phyloP scores from a whole-genome alignment of 2,329 filamentous ascomycete species.

The Sporothrix brunneoviolacea region DNA sequence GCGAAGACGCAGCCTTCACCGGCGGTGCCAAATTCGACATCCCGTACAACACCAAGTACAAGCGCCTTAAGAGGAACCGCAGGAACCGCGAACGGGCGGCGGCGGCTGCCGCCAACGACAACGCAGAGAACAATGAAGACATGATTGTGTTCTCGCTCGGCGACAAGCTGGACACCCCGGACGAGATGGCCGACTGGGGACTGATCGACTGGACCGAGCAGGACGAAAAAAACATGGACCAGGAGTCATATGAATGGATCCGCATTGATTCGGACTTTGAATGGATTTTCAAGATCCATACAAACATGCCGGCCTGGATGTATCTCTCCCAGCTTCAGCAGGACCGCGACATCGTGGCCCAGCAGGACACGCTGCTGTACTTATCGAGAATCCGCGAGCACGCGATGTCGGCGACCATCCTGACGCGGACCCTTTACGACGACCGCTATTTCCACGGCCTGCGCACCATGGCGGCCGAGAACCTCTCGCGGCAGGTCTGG shows the following conservation, averaged over 20 bases:
- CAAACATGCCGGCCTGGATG: slow-evolving; percentile 90
- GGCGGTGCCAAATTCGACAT: slow-evolving; percentile 75
- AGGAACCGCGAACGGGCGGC: slow-evolving; percentile 71
- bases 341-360: slow-evolving; percentile 92
- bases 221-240: slow-evolving; percentile 84
- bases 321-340: slow-evolving; percentile 95
- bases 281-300: slow-evolving; percentile 83
- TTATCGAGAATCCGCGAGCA: slow-evolving; percentile 62
- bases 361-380: slow-evolving; percentile 69
- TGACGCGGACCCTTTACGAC: slow-evolving; percentile 85
- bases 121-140: slow-evolving; percentile 51
- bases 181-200: slow-evolving; percentile 78
- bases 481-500: slow-evolving; percentile 65
- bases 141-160: slow-evolving; percentile 82
- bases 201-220: slow-evolving; percentile 85
- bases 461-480: slow-evolving; percentile 73
- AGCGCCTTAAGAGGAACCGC: slow-evolving; percentile 83
- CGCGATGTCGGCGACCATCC: slow-evolving; percentile 78
- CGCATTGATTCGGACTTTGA: slow-evolving; percentile 97
- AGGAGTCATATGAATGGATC: slow-evolving; percentile 98
- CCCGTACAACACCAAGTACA: slow-evolving; percentile 98
- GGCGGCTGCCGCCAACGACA: slow-evolving; percentile 43
- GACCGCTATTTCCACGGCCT: slow-evolving; percentile 90
- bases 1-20: slow-evolving; percentile 60
- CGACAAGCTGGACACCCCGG: slow-evolving; percentile 75